Base-by-base conservation (phyloP, 306 rosid species). In the Morella rubra region DNA sequence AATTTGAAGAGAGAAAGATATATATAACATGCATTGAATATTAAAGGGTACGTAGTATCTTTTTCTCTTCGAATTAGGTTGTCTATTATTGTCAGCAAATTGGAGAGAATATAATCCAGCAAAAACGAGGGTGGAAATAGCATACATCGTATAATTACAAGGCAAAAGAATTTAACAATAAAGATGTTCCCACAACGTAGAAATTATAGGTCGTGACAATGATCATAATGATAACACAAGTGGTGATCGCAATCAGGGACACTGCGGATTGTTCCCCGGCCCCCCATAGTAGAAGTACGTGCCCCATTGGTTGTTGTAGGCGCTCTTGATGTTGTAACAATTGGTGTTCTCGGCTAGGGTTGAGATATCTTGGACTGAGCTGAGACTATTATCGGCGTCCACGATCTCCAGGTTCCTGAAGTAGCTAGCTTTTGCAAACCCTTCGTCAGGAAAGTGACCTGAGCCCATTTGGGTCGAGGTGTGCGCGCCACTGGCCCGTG, bases 381-480 rank as follows among this genome's bases (percentile, higher is more conserved):
- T 88, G 9, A 95, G 92, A 76, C 86, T 92, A 60, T 95, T 95
- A 46, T 95, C 99, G 0, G 87, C 82, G 77, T 92, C 99, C 8
- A 95, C 99, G 3, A 95, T 80, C 87, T 95, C 96, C 0, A 95
- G 85, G 86, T 95, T 95, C 4, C 97, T 78, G 47, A 95, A 95
- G 75, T 95, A 95, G 86, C 99, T 92, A 18, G 99, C 97, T 84
- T 88, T 89, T 8, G 93, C 96, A 5, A 95, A 95, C 1, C 99
- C 99, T 16, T 95, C 97, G 0, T 69, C 86, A 0, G 99, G 86
- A 2, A 95, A 95, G 68, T 75, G 91, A 1, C 99, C 99, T 0
- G 99, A 95, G 0, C 97, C 97, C 99, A 95, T 95, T 74, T 95
- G 93, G 13, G 97, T 95, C 42, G 93, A 80, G 8, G 99, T 95